Percentiles rank a stretch among this genome's conserved stretches.
Conservation (phyloP, 306 rosid species). For the Malus fusca region DNA sequence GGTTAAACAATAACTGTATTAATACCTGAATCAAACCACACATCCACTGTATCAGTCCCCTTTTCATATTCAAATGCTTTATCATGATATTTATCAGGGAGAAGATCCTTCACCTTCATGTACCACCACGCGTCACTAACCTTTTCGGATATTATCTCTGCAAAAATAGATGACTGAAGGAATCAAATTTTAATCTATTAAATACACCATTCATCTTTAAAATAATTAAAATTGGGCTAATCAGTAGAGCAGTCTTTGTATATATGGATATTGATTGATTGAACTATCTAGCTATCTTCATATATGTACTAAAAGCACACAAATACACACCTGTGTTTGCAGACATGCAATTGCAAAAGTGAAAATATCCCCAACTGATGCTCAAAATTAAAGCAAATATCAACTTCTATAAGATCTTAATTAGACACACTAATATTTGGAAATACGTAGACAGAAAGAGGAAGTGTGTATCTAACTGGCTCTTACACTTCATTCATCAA, state of each 20-base stretch:
- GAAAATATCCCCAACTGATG: not conserved
- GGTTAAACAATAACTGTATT: not conserved
- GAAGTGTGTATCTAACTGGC: not conserved
- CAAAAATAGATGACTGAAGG: slow-evolving; percentile 22
- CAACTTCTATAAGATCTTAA: not conserved
- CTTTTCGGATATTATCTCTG: slow-evolving; percentile 81
- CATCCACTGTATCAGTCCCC: too few relatives aligned
- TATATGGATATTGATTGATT: not conserved
- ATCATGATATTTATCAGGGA: slow-evolving; percentile 65
- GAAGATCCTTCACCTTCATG: slow-evolving; percentile 88
- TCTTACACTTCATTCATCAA: slow-evolving; percentile 83
- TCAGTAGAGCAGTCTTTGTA: slow-evolving; percentile 3
- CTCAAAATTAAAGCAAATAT: not conserved
- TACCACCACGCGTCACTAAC: slow-evolving; percentile 99
- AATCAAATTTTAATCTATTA: not conserved
- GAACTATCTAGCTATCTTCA: not conserved
- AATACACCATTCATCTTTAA: slow-evolving; percentile 4
- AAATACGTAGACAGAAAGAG: not conserved
- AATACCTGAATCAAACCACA: slow-evolving; percentile 56
- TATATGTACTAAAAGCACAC: not conserved
- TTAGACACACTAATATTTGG: not conserved
- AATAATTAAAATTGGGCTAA: slow-evolving; percentile 12
- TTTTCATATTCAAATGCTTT: slow-evolving; percentile 75
- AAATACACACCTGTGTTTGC: not conserved
- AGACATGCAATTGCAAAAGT: not conserved